Evolutionary conservation across 148 eudicot species (phyloP), one percentile per base, ranked within the genome.

Genomic region (Chenopodium suecicum): DNA sequence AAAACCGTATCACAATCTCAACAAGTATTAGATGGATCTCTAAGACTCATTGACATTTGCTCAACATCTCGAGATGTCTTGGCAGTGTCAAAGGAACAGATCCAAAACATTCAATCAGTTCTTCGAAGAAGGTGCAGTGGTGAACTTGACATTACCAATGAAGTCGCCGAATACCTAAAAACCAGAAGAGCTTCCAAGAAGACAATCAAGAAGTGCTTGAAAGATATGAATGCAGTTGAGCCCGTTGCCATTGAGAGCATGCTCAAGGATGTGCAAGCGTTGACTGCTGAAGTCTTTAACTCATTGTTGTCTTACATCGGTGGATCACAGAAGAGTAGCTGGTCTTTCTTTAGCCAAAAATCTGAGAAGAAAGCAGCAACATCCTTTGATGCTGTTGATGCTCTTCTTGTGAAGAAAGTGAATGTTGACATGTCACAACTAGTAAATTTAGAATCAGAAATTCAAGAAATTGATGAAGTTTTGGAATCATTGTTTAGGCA

Each of bases 31-130:
- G 89, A 86, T 48, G 85, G 88, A 22, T 84, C 86, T 71, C 44
- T 85, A n/a, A 72, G 47, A 64, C 77, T 90, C 10, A 72, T 90
- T 12, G 90, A 90, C 77, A n/a, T 73, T 7, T 87, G 90, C 58
- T 63, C 78, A 20, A 64, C 81, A 1, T 50, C 84, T 1, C 84
- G 79, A 80, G 86, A 89, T 75, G 73, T 78, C 17, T 58, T 81
- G 54, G 65, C 69, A n/a, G 78, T 82, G 44, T 80, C 83, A 10
- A 85, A 78, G 58, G 80, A 87, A 52, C 76, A 34, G 1, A 52
- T 83, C 5, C 84, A 87, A 74, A 56, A 80, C 27, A 83, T 87
- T 22, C 85, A 87, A 56, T 89, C 91, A 20, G 56, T 17, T 11
- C 70, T 89, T 1, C 75, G 88, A 4, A 87, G 89, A 70, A 84